phyloP scores from a whole-genome alignment of 352 stramenopile genomes.

The Pythium chondricola region DNA sequence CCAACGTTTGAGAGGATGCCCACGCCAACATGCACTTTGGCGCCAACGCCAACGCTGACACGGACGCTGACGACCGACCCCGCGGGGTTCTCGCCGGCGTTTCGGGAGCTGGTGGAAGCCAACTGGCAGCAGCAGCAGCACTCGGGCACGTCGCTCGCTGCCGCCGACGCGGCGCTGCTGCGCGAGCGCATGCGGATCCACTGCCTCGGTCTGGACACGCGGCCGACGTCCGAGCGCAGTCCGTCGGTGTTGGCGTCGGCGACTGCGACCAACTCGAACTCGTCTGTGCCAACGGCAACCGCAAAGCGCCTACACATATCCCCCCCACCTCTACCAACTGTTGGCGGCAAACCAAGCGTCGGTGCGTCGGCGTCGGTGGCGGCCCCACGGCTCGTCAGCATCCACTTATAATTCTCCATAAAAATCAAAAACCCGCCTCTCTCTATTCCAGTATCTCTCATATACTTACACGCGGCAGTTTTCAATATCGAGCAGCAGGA shows the following conservation, averaged over 20 bases:
- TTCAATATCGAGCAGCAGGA: constrained; percentile 94
- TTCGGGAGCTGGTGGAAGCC: constrained; percentile 47
- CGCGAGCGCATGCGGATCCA: constrained; percentile 40
- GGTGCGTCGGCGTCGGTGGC: too few species aligned
- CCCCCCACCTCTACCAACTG: too few species aligned
- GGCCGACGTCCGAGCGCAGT: too few species aligned
- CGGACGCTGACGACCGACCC: constrained; percentile 23
- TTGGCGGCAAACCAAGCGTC: too few species aligned
- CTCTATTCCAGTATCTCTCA: too few species aligned
- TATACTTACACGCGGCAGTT: constrained; percentile 86
- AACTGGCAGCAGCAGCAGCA: constrained; percentile 39
- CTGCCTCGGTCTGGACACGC: constrained; percentile 33
- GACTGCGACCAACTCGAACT: neutral
- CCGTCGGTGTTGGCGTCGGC: too few species aligned
- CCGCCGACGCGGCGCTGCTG: constrained; percentile 17
- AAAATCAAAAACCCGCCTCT: too few species aligned
- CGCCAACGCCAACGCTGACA: neutral
- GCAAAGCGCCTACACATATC: too few species aligned
- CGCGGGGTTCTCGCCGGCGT: constrained; percentile 39
- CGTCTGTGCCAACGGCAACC: too few species aligned
- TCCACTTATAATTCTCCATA: too few species aligned
- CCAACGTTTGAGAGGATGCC: neutral
- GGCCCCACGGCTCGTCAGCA: too few species aligned
- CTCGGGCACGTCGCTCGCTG: constrained; percentile 2
- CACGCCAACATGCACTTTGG: neutral